A percentile compares a stretch with the other conserved stretches of the same genome.
These are phyloP conservation scores for Stemphylium vesicarium DNA, from an alignment of 2,329 filamentous ascomycete species.

Conservation along the genomic window DNA sequence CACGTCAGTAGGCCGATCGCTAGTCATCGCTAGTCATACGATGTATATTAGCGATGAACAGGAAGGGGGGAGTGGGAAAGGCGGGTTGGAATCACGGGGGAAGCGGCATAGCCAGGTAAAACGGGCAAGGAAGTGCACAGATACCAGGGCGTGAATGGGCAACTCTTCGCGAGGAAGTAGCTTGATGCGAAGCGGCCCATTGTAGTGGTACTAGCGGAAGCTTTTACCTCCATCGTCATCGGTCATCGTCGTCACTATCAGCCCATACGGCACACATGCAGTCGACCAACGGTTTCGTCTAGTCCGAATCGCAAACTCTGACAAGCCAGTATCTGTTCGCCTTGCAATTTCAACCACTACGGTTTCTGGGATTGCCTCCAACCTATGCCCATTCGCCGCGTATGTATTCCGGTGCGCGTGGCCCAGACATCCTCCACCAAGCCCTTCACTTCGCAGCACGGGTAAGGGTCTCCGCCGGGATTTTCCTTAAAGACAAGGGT, in stretches of 20 bases:
- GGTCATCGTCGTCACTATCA: not conserved
- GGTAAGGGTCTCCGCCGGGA: not conserved
- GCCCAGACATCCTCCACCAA: not conserved
- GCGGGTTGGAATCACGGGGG: not conserved
- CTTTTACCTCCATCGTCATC: not conserved
- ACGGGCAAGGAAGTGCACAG: constrained; percentile 1
- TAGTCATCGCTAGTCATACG: not conserved
- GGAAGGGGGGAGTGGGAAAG: not conserved
- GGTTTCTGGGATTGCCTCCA: too few relatives aligned
- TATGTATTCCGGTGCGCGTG: not conserved
- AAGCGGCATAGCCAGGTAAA: not conserved
- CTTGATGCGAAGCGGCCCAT: not conserved
- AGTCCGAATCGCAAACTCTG: too few relatives aligned
- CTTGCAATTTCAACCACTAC: too few relatives aligned
- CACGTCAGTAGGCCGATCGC: constrained; percentile 6
- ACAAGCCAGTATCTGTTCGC: too few relatives aligned
- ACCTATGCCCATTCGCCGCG: too few relatives aligned
- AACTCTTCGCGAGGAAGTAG: constrained; percentile 5
- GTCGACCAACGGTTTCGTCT: too few relatives aligned
- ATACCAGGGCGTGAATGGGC: not conserved
- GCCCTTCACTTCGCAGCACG: not conserved
- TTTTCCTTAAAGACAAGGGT: constrained; percentile 1
- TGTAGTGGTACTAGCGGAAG: constrained; percentile 4
- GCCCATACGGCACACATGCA: too few relatives aligned
- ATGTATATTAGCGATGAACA: not conserved